These are phyloP conservation scores for Irpex sp. DNA, from an alignment of 1,284 basidiomycete genomes.

Conservation along the genomic window DNA sequence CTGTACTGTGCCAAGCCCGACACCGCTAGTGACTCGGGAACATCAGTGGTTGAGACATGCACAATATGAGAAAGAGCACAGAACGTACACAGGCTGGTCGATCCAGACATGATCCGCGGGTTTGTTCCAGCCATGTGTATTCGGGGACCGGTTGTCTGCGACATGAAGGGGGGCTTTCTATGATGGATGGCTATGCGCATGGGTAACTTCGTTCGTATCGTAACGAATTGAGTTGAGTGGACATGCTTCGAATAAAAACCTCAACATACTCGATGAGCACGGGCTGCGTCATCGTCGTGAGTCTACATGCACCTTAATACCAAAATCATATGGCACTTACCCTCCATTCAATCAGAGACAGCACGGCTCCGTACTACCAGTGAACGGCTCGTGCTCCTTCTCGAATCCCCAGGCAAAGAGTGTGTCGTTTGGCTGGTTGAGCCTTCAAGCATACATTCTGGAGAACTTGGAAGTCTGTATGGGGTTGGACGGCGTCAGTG, in stretches of 20 bases:
- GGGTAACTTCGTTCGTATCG: background rate
- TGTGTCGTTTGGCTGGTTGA: conserved; percentile 53
- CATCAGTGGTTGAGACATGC: background rate
- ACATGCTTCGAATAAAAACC: conserved; percentile 59
- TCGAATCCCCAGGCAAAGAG: conserved; percentile 74
- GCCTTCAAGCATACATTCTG: conserved; percentile 65
- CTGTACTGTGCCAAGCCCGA: conserved; percentile 61
- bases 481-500: too few relatives aligned
- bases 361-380: conserved; percentile 51
- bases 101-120: conserved; percentile 65
- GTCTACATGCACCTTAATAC: background rate
- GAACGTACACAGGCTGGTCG: conserved; percentile 54
- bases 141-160: conserved; percentile 40
- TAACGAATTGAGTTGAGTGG: background rate
- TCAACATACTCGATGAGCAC: conserved; percentile 65
- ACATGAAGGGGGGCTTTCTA: conserved; percentile 68
- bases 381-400: conserved; percentile 54
- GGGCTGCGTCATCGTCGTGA: conserved; percentile 38
- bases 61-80: background rate
- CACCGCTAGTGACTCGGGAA: conserved; percentile 25
- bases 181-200: background rate
- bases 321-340: conserved; percentile 28
- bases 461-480: conserved; percentile 31
- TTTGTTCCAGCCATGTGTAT: conserved; percentile 53
- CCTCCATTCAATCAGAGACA: conserved; percentile 74